Evolutionary conservation across 306 rosid genomes (phyloP).

Genomic region (Medicago ruthenica): DNA sequence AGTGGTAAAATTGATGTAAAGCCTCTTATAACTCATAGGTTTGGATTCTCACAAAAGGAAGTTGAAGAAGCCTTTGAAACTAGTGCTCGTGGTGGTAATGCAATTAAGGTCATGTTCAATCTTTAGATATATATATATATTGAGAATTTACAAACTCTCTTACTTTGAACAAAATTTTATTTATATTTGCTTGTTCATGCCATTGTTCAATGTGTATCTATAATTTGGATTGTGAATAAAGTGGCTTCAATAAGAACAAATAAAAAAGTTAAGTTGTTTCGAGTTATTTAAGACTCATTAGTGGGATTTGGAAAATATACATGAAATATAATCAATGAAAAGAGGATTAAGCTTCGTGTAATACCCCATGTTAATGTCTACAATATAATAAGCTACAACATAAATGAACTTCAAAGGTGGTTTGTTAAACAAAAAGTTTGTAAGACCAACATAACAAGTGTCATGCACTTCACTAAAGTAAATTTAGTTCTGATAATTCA

Average conservation of each 20-base stretch:
- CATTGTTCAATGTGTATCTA: conserved; percentile 14
- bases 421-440: no score
- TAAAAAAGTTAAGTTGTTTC: no score
- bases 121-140: conserved; percentile 43
- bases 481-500: no score
- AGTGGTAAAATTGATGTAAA: conserved; percentile 86
- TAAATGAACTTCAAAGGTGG: no score
- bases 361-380: no score
- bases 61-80: conserved; percentile 92
- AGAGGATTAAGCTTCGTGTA: no score
- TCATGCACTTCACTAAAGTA: no score
- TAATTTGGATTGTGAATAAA: conserved; percentile 23
- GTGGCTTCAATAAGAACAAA: conserved; percentile 21
- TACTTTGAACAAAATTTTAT: conserved; percentile 10
- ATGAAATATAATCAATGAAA: no score
- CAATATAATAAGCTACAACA: no score
- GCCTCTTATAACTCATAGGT: conserved; percentile 89
- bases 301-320: no score
- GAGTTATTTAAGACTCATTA: no score
- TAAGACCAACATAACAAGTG: no score
- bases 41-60: conserved; percentile 82
- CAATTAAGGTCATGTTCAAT: conserved; percentile 97
- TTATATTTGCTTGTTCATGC: background rate
- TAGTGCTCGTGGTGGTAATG: conserved; percentile 90
- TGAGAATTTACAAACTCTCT: background rate